These are phyloP conservation scores for Phaeosphaeria sp. DNA, from an alignment of 2,329 filamentous ascomycete genomes.

Conservation along the genomic window DNA sequence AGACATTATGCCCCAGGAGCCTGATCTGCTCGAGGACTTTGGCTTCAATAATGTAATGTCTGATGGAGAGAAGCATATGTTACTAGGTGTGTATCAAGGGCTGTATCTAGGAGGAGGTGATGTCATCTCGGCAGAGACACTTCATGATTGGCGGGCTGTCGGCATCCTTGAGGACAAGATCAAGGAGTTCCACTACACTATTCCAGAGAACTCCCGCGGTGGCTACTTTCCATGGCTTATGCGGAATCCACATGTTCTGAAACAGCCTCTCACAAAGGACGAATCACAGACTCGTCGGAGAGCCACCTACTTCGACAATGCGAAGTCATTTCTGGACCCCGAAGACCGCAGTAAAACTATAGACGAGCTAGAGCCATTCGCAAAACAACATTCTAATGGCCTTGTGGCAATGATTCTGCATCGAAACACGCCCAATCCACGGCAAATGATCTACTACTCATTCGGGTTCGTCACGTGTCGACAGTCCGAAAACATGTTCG, in stretches of 20 bases:
- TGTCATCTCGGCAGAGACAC: conserved; percentile 14
- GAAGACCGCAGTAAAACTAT: conserved; percentile 17
- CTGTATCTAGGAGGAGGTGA: conserved; percentile 15
- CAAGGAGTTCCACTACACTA: conserved; percentile 24
- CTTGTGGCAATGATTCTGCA: neutral
- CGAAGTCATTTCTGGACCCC: conserved; percentile 22
- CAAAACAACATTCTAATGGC: neutral
- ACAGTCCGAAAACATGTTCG: neutral
- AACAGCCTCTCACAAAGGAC: conserved; percentile 2
- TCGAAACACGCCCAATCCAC: conserved; percentile 14
- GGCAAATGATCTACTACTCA: conserved; percentile 14
- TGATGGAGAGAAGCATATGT: conserved; percentile 6
- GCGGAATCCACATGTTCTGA: conserved; percentile 25
- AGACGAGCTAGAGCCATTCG: conserved; percentile 10
- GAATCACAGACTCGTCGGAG: neutral
- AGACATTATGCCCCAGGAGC: conserved; percentile 30
- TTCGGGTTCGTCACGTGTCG: conserved; percentile 30
- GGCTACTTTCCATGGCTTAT: conserved; percentile 37
- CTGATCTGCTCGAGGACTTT: conserved; percentile 37
- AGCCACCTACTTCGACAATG: conserved; percentile 24
- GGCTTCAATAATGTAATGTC: conserved; percentile 29
- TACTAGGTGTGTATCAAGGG: conserved; percentile 23
- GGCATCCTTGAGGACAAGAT: conserved; percentile 28
- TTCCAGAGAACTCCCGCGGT: conserved; percentile 24
- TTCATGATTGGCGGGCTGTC: conserved; percentile 28